Evolutionary conservation across 257 asterid species (phyloP), one percentile per base, ranked within the genome.

Genomic region (Sherardia arvensis): DNA sequence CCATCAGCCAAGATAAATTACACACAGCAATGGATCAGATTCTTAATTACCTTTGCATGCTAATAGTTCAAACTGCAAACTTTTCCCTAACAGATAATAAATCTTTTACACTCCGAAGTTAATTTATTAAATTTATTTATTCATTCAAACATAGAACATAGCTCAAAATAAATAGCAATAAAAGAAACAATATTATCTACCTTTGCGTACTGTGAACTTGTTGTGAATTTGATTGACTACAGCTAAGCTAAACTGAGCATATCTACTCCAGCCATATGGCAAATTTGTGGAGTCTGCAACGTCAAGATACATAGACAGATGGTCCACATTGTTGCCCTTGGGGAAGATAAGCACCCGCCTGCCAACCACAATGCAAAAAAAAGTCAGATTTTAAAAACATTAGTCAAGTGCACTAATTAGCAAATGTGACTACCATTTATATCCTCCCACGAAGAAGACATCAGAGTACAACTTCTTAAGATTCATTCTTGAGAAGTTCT

Each of bases 241-340:
- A 10, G 91, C 81, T 69, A 88, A 74, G 72, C 93, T 86, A 79
- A 88, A 88, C 69, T 86, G 96, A 17, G 96, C 95, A 75, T 75
- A 77, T 84, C 93, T 78, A 78, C 87, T 86, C 96, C 96, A 88
- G 38, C 95, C 95, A 77, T 84, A 84, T 27, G 96, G 93, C 83
- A 86, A 70, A 53, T 72, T 43, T 30, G 82, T 7, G 36, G 91
- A 81, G 72, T 88, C 95, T 8, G 95, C 95, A 70, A 89, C 93
- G 73, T 89, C 96, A 65, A 89, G 71, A 73, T 89, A 89, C 96
- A 84, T 81, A 0, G 96, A 89, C 71, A 89, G 75, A 71, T 83
- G 82, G 53, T 89, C 96, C 48, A 83, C 93, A 64, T 89, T 86
- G 76, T 89, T 89, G 59, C 96, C 96, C 69, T 84, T 89, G 15